These are phyloP conservation scores for Phytophthora cactorum DNA, from an alignment of 352 stramenopile species.

Conservation along the genomic window DNA sequence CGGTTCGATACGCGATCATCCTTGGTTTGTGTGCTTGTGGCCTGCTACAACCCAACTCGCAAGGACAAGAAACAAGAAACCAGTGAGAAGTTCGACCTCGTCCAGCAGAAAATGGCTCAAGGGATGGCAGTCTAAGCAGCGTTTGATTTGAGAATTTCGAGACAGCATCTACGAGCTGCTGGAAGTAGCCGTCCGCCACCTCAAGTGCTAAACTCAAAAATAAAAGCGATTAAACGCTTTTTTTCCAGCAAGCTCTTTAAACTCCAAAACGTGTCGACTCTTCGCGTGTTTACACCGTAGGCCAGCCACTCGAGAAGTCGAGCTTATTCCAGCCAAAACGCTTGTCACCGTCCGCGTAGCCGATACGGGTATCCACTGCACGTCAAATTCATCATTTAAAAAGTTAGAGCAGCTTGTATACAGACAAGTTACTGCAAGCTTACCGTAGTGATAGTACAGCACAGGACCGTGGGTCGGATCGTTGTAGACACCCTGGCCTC, in stretches of 20 bases:
- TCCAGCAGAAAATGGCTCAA: no score
- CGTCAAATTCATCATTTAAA: background rate
- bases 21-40: no score
- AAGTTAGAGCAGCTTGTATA: conserved; percentile 1
- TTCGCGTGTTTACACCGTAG: conserved; percentile 30
- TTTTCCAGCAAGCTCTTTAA: background rate
- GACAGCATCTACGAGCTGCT: no score
- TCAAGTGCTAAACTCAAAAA: no score
- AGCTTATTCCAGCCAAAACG: conserved; percentile 61
- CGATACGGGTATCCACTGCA: conserved; percentile 51
- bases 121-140: no score
- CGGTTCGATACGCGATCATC: no score
- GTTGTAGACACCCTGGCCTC: conserved; percentile 53
- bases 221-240: background rate
- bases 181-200: no score
- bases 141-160: no score
- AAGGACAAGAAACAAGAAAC: no score
- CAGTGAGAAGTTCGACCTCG: no score
- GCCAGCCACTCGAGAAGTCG: conserved; percentile 56
- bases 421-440: conserved; percentile 3
- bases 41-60: no score
- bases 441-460: conserved; percentile 67
- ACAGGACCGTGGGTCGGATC: conserved; percentile 50
- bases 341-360: conserved; percentile 57
- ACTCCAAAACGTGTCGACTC: background rate